Evolutionary conservation across 345 rosid genomes (phyloP).

Genomic region (Linum usitatissimum): DNA sequence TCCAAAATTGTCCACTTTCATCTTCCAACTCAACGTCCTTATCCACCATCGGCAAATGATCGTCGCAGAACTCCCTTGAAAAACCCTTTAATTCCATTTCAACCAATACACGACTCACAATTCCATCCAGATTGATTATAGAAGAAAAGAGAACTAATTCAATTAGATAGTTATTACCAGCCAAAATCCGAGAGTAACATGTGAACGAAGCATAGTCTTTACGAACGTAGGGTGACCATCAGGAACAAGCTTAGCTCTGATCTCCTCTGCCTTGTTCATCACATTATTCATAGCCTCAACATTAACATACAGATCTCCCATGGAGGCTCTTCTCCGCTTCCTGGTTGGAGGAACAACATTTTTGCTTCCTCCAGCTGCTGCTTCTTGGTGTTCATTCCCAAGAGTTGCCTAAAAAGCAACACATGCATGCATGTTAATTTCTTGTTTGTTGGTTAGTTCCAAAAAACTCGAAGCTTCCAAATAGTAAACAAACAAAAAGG

Average conservation of each 20-base stretch:
- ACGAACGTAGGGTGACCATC: conserved; percentile 28
- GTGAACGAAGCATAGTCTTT: conserved; percentile 30
- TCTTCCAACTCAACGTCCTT: conserved; percentile 21
- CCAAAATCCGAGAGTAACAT: conserved; percentile 36
- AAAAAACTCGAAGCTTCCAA: too few relatives aligned
- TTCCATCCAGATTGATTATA: background rate
- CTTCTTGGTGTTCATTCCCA: too few relatives aligned
- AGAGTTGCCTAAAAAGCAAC: too few relatives aligned
- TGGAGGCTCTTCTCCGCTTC: too few relatives aligned
- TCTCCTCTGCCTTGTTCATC: conserved; percentile 21
- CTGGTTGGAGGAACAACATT: too few relatives aligned
- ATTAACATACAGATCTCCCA: too few relatives aligned
- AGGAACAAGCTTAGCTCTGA: conserved; percentile 19
- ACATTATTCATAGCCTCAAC: too few relatives aligned
- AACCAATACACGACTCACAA: background rate
- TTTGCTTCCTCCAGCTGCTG: too few relatives aligned
- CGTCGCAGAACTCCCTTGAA: conserved; percentile 38
- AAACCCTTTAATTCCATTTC: conserved; percentile 24
- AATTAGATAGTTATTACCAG: conserved; percentile 23
- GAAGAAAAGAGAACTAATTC: background rate
- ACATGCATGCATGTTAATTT: too few relatives aligned
- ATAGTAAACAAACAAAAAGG: too few relatives aligned
- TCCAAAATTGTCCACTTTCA: conserved; percentile 24
- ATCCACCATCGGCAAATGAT: conserved; percentile 31
- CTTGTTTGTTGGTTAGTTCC: too few relatives aligned